phyloP scores from a whole-genome alignment of 495 filamentous ascomycete species.

The Penicillium robsamsonii region DNA sequence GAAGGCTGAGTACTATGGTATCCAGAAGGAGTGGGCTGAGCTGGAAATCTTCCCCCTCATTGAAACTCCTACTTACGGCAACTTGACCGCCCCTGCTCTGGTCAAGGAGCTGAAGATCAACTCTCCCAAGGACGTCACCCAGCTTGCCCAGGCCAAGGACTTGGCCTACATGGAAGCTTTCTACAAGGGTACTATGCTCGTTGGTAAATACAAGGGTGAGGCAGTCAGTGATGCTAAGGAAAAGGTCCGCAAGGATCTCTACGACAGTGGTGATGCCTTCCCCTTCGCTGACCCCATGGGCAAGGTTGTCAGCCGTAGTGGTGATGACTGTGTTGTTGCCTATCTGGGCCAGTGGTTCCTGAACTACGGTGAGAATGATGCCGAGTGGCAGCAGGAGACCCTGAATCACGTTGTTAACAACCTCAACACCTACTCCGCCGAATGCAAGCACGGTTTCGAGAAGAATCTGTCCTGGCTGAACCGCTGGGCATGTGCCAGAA shows the following conservation, averaged over 20 bases:
- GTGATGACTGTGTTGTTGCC: constrained; percentile 88
- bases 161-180: constrained; percentile 96
- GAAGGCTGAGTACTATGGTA: constrained; percentile 96
- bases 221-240: constrained; percentile 82
- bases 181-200: constrained; percentile 89
- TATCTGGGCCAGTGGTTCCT: constrained; percentile 96
- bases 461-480: constrained; percentile 85
- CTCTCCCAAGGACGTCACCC: constrained; percentile 89
- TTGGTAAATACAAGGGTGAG: constrained; percentile 86
- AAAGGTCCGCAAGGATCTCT: constrained; percentile 75
- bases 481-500: constrained; percentile 91
- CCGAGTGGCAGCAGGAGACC: constrained; percentile 72
- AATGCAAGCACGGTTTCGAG: constrained; percentile 81
- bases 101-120: constrained; percentile 94
- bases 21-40: constrained; percentile 95
- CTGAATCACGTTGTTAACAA: constrained; percentile 70
- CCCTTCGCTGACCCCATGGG: constrained; percentile 91
- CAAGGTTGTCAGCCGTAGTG: constrained; percentile 78
- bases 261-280: constrained; percentile 79
- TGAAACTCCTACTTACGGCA: constrained; percentile 82
- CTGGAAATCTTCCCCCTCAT: constrained; percentile 86
- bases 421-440: constrained; percentile 73
- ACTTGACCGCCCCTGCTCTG: constrained; percentile 76
- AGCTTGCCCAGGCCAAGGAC: constrained; percentile 90
- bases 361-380: constrained; percentile 85